These are phyloP conservation scores for Madurella fahalii DNA, from an alignment of 2,329 filamentous ascomycete genomes.

Conservation along the genomic window DNA sequence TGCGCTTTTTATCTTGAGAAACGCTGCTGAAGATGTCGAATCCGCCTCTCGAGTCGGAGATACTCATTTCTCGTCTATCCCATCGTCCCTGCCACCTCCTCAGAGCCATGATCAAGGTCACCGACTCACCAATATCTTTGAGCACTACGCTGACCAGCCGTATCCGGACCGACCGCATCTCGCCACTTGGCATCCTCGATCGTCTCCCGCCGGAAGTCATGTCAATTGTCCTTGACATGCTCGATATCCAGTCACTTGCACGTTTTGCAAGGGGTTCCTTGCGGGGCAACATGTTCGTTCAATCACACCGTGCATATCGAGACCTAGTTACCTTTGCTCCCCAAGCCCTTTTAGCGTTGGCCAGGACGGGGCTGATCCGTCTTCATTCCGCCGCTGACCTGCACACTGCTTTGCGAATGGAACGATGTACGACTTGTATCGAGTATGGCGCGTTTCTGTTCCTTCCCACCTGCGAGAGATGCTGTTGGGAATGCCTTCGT, in stretches of 20 bases:
- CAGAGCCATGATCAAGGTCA: background rate
- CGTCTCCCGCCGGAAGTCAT: background rate
- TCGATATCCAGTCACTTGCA: conserved; percentile 1
- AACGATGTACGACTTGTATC: background rate
- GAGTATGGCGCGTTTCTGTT: background rate
- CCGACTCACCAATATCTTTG: background rate
- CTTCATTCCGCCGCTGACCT: background rate
- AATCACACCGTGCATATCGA: background rate
- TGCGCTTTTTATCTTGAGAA: too few species aligned
- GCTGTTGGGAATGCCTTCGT: background rate
- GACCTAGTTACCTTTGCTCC: background rate
- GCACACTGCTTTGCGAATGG: background rate
- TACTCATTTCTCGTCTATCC: background rate
- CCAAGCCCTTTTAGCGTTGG: background rate
- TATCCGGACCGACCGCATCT: background rate
- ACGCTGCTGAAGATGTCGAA: background rate
- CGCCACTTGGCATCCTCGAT: background rate
- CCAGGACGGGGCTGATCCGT: background rate
- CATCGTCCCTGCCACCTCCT: background rate
- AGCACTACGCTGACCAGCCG: background rate
- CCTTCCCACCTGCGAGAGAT: background rate
- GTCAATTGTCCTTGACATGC: background rate
- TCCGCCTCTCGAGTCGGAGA: background rate
- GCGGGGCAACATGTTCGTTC: background rate
- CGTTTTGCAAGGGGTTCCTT: background rate